These are phyloP conservation scores for Tricholoma furcatifolium DNA, from an alignment of 768 basidiomycete genomes.

Conservation along the genomic window DNA sequence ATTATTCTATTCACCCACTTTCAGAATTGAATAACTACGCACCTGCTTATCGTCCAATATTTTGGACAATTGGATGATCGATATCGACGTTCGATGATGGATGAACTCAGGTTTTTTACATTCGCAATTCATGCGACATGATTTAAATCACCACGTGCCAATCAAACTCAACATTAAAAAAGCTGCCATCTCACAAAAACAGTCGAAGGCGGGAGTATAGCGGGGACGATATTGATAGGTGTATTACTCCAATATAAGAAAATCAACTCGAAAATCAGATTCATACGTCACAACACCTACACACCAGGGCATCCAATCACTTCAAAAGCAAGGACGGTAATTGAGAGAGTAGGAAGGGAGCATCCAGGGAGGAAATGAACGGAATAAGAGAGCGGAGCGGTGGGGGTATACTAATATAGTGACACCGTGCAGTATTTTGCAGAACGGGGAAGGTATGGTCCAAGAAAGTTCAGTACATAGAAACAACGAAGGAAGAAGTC, in stretches of 20 bases:
- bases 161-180: no score
- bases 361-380: constrained; percentile 4
- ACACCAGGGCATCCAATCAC: constrained; percentile 6
- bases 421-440: constrained; percentile 13
- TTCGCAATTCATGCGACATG: no score
- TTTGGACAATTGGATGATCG: no score
- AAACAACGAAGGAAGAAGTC: not conserved
- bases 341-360: not conserved
- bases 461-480: constrained; percentile 11
- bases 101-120: no score
- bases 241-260: constrained; percentile 15
- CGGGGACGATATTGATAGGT: constrained; percentile 9
- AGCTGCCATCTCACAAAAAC: not conserved
- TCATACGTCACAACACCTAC: constrained; percentile 4
- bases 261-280: constrained; percentile 9
- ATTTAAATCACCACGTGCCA: no score
- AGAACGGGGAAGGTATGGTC: constrained; percentile 15
- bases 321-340: constrained; percentile 6
- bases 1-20: no score
- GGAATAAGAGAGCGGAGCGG: not conserved
- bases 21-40: no score
- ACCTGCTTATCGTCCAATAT: no score
- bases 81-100: no score
- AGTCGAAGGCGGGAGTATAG: constrained; percentile 6
- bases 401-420: constrained; percentile 8